Base-by-base conservation (phyloP, 2,329 filamentous ascomycete species). In the Pyrenophora graminea region DNA sequence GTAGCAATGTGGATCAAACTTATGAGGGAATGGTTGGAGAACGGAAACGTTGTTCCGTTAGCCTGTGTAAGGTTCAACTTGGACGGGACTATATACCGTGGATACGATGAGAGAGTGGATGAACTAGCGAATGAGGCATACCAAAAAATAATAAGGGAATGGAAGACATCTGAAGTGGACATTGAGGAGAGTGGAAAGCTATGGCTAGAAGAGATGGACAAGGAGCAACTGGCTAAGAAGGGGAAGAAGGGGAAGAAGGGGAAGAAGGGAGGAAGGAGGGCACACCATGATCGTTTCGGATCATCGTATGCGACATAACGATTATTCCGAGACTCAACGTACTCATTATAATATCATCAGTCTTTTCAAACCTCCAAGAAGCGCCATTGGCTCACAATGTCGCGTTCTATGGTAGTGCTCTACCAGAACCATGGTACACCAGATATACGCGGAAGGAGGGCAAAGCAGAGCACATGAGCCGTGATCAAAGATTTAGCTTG, bases 171-270 rank as follows among this genome's bases (percentile, higher is more conserved):
- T 56, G 17, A 39, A 38, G 32, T 51, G 33, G 30, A 57, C 50
- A 33, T 39, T 30, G 23, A 37, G 37, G 41, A 36, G 7, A 44
- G 43, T 4, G 43, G 39, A n/a, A 36, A 33, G 32, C 13, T 39
- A 17, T 52, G 61, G 31, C 32, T 62, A 15, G 55, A 62, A 41
- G 51, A 59, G 18, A 46, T 47, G 40, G 33, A 52, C 31, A 55
- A 53, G 33, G 36, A 53, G 39, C 46, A 56, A 32, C 46, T 58
- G 45, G 52, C 9, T 52, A 31, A 51, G 56, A 30, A 8, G 3
- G 27, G 32, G 45, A 56, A 48, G 39, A 49, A 49, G 18, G 46
- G 44, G 18, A 52, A 39, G 27, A 15, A 36, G 12, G 18, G 34
- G n/a, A 15, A 15, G 15, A 15, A 15, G 15, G 15, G 15, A 15